Evolutionary conservation across 306 rosid genomes (phyloP), one percentile per base, ranked within the genome.

Genomic region (Trichosanthes truncata): DNA sequence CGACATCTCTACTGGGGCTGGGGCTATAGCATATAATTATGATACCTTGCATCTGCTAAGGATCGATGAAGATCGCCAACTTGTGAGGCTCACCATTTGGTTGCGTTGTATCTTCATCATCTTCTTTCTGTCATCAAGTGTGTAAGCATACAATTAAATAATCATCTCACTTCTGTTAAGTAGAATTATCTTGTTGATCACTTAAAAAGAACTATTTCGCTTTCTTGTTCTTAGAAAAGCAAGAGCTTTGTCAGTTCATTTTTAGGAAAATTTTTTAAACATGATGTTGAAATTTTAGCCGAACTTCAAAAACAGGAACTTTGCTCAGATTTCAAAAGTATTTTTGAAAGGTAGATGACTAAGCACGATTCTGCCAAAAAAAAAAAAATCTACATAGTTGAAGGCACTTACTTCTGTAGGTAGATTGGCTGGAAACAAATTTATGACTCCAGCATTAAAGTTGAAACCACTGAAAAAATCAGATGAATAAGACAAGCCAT

Each of bases 381-480:
- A 43, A 43, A 8, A 43, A 8, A 15, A 4, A 51, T 51, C 8
- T 18, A 6, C 21, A 52, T 18, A 18, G 45, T 80, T 40, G 63
- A 75, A 77, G 83, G 78, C 55, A 83, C 92, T 77, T 91, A 93
- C 99, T 81, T 87, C 93, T 20, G 87, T 46, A 29, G 87, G 86
- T 68, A 85, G 87, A 85, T 90, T 91, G 75, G 84, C 86, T 15
- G 93, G 89, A 84, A 91, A 93, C 94, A 96, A 89, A 83, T 89
- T 89, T 87, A 96, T 93, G 82, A 93, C 97, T 77, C 21, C 92
- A 11, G 89, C 35, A 69, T 89, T 87, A 88, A 96, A 93, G 77
- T 87, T 75, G 84, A 96, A 84, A 85, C 92, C 94, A 73, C 99
- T 96, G 94, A 38, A 84, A 60, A 69, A 33, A 71, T 25, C 13